These are phyloP conservation scores for Rhodotorula sp. DNA, from an alignment of 1,284 basidiomycete genomes.

Conservation along the genomic window DNA sequence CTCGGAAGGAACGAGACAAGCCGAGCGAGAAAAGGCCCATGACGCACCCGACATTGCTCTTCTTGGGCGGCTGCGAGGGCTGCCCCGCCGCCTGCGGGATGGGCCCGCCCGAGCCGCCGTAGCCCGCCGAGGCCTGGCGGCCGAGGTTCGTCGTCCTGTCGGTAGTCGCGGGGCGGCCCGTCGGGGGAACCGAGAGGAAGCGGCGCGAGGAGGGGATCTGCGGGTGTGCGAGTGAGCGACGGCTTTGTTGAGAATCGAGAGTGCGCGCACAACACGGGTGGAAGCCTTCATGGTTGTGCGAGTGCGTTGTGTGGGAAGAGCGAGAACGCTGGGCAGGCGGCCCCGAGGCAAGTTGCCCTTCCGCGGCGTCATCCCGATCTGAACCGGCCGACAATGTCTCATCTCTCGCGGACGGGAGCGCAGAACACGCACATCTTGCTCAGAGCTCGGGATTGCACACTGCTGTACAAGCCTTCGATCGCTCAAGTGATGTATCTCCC, in stretches of 20 bases:
- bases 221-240: too few species aligned
- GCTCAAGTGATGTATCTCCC: too few species aligned
- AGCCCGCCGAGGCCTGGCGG: slow-evolving; percentile 1
- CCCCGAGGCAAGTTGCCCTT: too few species aligned
- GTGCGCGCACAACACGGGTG: not conserved
- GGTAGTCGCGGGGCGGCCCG: slow-evolving; percentile 11
- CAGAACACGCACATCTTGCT: too few species aligned
- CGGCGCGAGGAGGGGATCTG: slow-evolving; percentile 19
- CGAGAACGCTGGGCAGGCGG: too few species aligned
- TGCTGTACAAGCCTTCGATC: too few species aligned
- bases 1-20: not conserved
- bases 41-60: slow-evolving; percentile 16
- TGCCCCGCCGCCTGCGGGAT: not conserved
- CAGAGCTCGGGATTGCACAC: too few species aligned
- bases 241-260: not conserved
- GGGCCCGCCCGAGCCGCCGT: slow-evolving; percentile 4
- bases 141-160: slow-evolving; percentile 14
- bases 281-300: not conserved
- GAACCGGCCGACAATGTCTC: too few species aligned
- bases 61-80: not conserved
- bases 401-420: too few species aligned
- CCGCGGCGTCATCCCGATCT: too few species aligned
- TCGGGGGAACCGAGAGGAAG: slow-evolving; percentile 9
- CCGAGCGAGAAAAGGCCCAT: too few species aligned
- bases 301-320: too few species aligned